Base-by-base conservation (phyloP, 768 basidiomycete genomes). In the Tulasnella sp. region DNA sequence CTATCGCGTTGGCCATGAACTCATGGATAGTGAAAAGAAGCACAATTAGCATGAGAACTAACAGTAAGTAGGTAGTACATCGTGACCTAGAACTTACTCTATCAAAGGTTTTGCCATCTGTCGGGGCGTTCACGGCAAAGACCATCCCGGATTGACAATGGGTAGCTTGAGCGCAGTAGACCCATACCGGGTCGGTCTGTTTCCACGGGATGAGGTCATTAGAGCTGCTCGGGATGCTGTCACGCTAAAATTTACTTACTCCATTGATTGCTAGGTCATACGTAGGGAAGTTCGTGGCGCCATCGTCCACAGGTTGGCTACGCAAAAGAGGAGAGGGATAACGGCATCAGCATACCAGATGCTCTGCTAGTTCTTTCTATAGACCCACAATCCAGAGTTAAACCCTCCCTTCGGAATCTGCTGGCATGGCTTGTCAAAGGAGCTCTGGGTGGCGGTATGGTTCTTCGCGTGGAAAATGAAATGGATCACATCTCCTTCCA, bases 161-260 rank as follows among this genome's bases (percentile, higher is more conserved):
- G 16, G 8, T 16, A 40, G 40, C 40, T 16, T 40, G 40, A 7
- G 8, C 8, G 40, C 40, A 40, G 40, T 7, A 7, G 7, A 40
- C 40, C 40, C 40, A 40, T 7, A 40, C 40, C 16, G 40, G 40
- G 16, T 7, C 16, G 40, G 40, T 40, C 84, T 86, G 67, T 32
- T 40, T 40, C 16, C 16, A 40, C 16, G 7, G 7, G 7, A 40
- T 40, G n/a, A n/a, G n/a, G n/a, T n/a, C n/a, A n/a, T n/a, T n/a
- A n/a, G n/a, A n/a, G n/a, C n/a, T n/a, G n/a, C n/a, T n/a, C n/a
- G n/a, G n/a, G n/a, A n/a, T n/a, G n/a, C n/a, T n/a, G n/a, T n/a
- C n/a, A n/a, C n/a, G 40, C 16, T 40, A 40, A 7, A 62, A 32
- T 16, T 52, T 59, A 36, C 41, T 59, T 29, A 47, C 62, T 12